Evolutionary conservation across 2,329 filamentous ascomycete species (phyloP).

Genomic region (Truncatella angustata): DNA sequence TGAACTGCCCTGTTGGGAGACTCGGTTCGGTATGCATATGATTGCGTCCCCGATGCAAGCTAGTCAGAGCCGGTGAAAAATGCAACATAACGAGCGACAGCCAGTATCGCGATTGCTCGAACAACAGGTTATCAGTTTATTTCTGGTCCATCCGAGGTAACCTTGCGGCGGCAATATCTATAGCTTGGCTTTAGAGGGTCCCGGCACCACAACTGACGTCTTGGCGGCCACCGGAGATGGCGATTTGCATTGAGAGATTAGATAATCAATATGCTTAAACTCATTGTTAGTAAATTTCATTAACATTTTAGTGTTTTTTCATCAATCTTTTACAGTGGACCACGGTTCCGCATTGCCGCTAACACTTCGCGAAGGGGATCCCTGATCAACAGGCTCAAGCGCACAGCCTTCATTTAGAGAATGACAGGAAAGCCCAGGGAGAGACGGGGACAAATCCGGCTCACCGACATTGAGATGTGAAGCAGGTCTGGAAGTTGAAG

Average conservation of each 20-base stretch:
- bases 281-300: too few species aligned
- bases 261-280: background rate
- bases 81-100: background rate
- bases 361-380: too few species aligned
- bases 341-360: too few species aligned
- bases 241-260: background rate
- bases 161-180: background rate
- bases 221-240: background rate
- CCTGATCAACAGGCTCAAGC: too few species aligned
- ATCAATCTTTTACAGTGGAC: too few species aligned
- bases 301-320: too few species aligned
- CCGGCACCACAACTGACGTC: background rate
- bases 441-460: background rate
- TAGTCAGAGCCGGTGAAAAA: background rate
- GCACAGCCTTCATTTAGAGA: too few species aligned
- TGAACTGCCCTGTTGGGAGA: constrained; percentile 1
- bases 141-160: background rate
- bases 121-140: background rate
- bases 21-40: constrained; percentile 1
- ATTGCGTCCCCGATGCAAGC: background rate
- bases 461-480: background rate
- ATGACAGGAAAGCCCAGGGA: background rate
- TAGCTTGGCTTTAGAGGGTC: background rate
- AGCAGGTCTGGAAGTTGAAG: background rate
- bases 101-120: background rate